A percentile compares a stretch with the other conserved stretches of the same genome.
Evolutionary conservation across 2,329 filamentous ascomycete genomes (phyloP).

Genomic region (Aureobasidium sp.): DNA sequence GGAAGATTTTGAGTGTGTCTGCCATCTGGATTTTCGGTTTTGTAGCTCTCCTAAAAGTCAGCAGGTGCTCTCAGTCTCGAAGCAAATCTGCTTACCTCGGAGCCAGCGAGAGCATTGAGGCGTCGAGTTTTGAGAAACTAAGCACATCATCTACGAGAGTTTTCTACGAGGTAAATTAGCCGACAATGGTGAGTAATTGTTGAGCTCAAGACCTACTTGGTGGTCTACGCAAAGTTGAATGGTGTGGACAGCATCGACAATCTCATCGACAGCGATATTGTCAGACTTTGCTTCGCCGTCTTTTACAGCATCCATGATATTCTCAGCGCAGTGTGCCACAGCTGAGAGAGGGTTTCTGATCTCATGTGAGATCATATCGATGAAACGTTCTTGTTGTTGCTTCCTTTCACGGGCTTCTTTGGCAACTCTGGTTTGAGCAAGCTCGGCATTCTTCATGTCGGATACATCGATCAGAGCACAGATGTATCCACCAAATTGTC

Average conservation of each 20-base stretch:
- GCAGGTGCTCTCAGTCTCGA: background rate
- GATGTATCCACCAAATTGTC: conserved; percentile 35
- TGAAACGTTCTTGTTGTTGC: conserved; percentile 39
- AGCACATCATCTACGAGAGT: conserved; percentile 35
- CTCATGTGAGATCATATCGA: conserved; percentile 38
- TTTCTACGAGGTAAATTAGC: conserved; percentile 18
- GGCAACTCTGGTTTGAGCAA: conserved; percentile 35
- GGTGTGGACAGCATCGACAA: conserved; percentile 24
- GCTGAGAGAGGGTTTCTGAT: conserved; percentile 29
- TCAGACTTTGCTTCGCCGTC: conserved; percentile 15
- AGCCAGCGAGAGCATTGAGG: conserved; percentile 23
- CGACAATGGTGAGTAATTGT: too few relatives aligned
- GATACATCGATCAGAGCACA: conserved; percentile 41
- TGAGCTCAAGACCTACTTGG: conserved; percentile 20
- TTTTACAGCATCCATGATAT: conserved; percentile 28
- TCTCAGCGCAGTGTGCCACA: conserved; percentile 37
- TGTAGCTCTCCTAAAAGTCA: conserved; percentile 12
- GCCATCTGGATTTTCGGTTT: conserved; percentile 23
- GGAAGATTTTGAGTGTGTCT: conserved; percentile 28
- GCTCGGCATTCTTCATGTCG: conserved; percentile 36
- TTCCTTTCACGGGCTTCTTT: conserved; percentile 36
- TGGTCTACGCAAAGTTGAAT: conserved; percentile 38
- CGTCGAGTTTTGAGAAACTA: conserved; percentile 27
- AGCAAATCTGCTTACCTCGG: conserved; percentile 16
- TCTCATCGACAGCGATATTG: conserved; percentile 18